Evolutionary conservation across 192 early-diverging fungal species (phyloP), one percentile per base, ranked within the genome.

Genomic region (Phlyctochytrium arcticum): DNA sequence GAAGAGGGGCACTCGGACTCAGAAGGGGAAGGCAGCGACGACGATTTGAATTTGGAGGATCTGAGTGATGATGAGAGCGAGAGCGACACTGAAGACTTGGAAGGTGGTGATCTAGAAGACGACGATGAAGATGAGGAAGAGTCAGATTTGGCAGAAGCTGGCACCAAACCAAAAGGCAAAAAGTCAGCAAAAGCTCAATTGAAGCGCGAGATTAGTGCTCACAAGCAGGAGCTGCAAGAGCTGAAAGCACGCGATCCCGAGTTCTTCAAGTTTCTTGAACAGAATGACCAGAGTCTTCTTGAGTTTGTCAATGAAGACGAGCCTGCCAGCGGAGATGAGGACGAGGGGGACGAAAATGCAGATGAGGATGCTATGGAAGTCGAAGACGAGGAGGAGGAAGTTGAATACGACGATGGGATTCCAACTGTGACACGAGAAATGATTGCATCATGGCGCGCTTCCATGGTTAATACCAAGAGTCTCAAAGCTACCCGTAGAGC

Each of bases 181-280:
- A 53, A 23, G 6, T 62, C 56, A 26, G 4, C 0, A 3, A 60
- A 49, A 36, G 23, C 34, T 24, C 79, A 36, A 73, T 78, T 48
- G 77, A 85, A 6, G 72, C 71, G 29, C 76, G 79, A 87, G 47
- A 87, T 85, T 44, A 74, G 76, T 0, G 67, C 74, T 37, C 91
- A 94, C 70, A 92, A 91, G 72, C 62, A 82, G 62, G 77, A 99
- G 75, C 72, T 99, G 42, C 89, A 96, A 39, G 79, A 85, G 6
- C 79, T 97, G 74, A 88, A 89, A 65, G 74, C 87, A 57, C 87
- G 87, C 65, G 94, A 98, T 63, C 93, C 94, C 12, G 83, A 88
- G 65, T 98, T 98, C 72, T 93, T 87, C 79, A 78, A 98, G 73
- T 98, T 84, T 69, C 77, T 98, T 75, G 67, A 88, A 65, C 84